Evolutionary conservation across 805 yeast genomes (phyloP).

Genomic region (Pichia cabralensis): DNA sequence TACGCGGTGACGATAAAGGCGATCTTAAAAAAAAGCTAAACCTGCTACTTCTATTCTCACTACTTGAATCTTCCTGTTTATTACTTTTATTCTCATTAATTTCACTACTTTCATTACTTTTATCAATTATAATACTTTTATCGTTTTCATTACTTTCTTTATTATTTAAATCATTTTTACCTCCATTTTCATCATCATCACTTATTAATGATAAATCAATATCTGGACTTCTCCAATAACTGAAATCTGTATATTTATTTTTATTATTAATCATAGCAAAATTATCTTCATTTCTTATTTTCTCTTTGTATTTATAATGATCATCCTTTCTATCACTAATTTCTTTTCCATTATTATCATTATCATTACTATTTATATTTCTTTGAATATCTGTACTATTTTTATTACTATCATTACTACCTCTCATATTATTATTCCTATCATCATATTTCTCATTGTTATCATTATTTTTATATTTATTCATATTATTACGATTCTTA

Average conservation of each 20-base stretch:
- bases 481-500: neutral
- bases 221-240: constrained; percentile 85
- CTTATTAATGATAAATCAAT: constrained; percentile 35
- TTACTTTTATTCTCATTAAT: neutral
- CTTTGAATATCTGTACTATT: no score
- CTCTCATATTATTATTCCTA: no score
- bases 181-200: constrained; percentile 38
- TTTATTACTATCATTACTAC: neutral
- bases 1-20: constrained; percentile 4
- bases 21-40: constrained; percentile 6
- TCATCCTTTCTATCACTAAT: no score
- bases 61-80: neutral
- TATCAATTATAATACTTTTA: neutral
- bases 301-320: no score
- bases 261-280: constrained; percentile 28
- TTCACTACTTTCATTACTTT: neutral
- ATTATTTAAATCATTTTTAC: neutral
- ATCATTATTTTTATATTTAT: constrained; percentile 4
- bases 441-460: no score
- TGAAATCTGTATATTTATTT: constrained; percentile 73
- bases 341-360: neutral
- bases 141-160: neutral
- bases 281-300: no score
- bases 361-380: constrained; percentile 1
- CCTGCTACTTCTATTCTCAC: constrained; percentile 1